Percentiles rank a stretch among this genome's conserved stretches.
Evolutionary conservation across 192 early-diverging fungal species (phyloP).

Genomic region (Cladochytrium replicatum): DNA sequence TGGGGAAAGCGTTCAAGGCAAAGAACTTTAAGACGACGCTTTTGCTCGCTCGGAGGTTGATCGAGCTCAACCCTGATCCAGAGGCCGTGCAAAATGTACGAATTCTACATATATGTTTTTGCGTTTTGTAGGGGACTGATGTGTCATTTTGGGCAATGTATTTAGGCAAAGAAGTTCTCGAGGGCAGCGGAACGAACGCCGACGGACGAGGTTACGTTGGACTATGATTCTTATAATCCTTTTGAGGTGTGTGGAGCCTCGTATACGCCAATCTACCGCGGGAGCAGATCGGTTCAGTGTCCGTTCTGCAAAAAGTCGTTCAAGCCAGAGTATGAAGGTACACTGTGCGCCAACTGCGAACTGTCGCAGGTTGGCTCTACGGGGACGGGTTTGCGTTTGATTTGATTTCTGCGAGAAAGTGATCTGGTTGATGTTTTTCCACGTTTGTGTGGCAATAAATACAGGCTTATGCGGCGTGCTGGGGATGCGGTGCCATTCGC

Average conservation of each 20-base stretch:
- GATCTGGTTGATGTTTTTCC: no score
- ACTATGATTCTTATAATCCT: slow-evolving; percentile 95
- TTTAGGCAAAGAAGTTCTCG: no score
- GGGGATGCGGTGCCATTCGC: no score
- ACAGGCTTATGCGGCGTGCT: no score
- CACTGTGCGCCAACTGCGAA: slow-evolving; percentile 79
- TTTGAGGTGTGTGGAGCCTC: slow-evolving; percentile 80
- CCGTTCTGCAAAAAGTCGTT: slow-evolving; percentile 82
- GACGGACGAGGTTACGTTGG: slow-evolving; percentile 66
- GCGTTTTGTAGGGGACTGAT: no score
- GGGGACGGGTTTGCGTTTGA: slow-evolving; percentile 64
- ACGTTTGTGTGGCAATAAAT: no score
- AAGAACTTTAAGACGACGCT: slow-evolving; percentile 77
- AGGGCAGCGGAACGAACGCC: slow-evolving; percentile 67
- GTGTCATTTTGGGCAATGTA: no score
- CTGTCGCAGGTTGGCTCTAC: slow-evolving; percentile 72
- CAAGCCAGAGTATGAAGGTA: slow-evolving; percentile 70
- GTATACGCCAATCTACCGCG: slow-evolving; percentile 83
- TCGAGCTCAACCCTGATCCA: slow-evolving; percentile 81
- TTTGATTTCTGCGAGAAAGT: no score
- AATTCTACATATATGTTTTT: no score
- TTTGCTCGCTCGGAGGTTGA: slow-evolving; percentile 79
- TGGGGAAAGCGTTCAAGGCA: slow-evolving; percentile 69
- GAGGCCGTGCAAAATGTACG: slow-evolving; percentile 68
- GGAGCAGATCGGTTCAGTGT: slow-evolving; percentile 67